These are phyloP conservation scores for Termitomyces sp. DNA, from an alignment of 768 basidiomycete genomes.

Conservation along the genomic window DNA sequence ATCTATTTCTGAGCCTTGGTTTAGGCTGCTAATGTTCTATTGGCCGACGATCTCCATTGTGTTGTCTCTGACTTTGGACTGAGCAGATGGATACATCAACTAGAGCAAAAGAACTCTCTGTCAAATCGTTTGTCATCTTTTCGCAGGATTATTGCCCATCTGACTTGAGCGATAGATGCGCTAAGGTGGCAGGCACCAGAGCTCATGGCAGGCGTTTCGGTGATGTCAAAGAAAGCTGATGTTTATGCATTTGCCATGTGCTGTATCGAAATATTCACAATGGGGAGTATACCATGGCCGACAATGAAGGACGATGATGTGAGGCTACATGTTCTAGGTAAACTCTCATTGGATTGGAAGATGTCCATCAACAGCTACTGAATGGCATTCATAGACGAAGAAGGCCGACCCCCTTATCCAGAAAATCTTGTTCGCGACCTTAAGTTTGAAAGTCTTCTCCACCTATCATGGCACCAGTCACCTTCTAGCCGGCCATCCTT, in stretches of 20 bases:
- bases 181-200: slow-evolving; percentile 73
- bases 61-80: slow-evolving; percentile 82
- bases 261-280: slow-evolving; percentile 59
- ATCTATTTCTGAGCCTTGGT: neutral
- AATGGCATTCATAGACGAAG: neutral
- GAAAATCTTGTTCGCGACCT: slow-evolving; percentile 1
- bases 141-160: neutral
- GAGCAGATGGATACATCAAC: slow-evolving; percentile 72
- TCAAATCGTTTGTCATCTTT: slow-evolving; percentile 1
- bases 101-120: slow-evolving; percentile 45
- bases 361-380: neutral
- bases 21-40: slow-evolving; percentile 69
- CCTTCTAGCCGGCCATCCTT: slow-evolving; percentile 7
- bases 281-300: slow-evolving; percentile 60
- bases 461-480: slow-evolving; percentile 3
- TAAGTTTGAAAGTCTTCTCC: neutral
- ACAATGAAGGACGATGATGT: slow-evolving; percentile 49
- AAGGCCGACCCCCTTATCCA: slow-evolving; percentile 12
- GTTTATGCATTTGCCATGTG: slow-evolving; percentile 68
- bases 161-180: neutral
- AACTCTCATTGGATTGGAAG: slow-evolving; percentile 4
- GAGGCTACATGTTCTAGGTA: slow-evolving; percentile 47
- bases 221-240: slow-evolving; percentile 48
- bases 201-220: slow-evolving; percentile 42
- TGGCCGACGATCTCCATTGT: slow-evolving; percentile 61